phyloP scores from a whole-genome alignment of 2,329 filamentous ascomycete species.

The Curvularia sp. region DNA sequence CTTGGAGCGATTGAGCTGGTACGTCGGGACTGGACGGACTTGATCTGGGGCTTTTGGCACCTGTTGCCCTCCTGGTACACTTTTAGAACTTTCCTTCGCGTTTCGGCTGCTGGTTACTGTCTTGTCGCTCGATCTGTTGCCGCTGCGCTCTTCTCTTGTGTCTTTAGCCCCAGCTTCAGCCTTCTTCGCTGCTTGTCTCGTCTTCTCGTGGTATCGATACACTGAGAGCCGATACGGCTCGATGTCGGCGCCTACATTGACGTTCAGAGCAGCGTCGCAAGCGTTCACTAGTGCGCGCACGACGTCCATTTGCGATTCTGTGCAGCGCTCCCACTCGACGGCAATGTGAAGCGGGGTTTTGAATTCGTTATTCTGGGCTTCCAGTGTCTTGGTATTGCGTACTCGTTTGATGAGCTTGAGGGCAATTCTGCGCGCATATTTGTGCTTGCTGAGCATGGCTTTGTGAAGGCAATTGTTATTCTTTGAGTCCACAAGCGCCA shows the following conservation, averaged over 20 bases:
- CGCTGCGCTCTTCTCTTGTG: neutral
- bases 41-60: neutral
- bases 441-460: neutral
- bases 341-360: neutral
- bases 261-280: slow-evolving; percentile 1
- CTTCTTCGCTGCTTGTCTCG: neutral
- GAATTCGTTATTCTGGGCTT: neutral
- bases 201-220: slow-evolving; percentile 1
- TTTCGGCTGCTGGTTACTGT: neutral
- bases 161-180: neutral
- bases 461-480: slow-evolving; percentile 1
- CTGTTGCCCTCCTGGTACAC: neutral
- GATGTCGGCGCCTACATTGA: neutral
- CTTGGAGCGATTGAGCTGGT: slow-evolving; percentile 1
- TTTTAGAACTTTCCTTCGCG: neutral
- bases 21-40: neutral
- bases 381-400: neutral
- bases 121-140: neutral
- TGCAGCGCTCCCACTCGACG: neutral
- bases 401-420: slow-evolving; percentile 1
- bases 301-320: neutral
- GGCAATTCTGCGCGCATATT: neutral
- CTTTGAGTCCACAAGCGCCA: neutral
- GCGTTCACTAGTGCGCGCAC: neutral
- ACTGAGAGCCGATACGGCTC: neutral